Evolutionary conservation across 2,329 filamentous ascomycete species (phyloP).

Genomic region (Arthroderma sp.): DNA sequence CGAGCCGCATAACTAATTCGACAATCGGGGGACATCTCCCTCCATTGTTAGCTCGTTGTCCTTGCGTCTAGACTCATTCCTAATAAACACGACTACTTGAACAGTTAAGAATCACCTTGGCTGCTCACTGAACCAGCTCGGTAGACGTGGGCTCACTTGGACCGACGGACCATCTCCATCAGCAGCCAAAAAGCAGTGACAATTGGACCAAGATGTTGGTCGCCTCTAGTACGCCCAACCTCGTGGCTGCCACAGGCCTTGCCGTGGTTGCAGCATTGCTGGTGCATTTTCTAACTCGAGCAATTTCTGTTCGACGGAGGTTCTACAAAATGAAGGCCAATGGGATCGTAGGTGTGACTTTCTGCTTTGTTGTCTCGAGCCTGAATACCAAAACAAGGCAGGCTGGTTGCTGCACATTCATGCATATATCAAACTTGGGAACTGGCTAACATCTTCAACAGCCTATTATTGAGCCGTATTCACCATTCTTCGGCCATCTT

Average conservation of each 20-base stretch:
- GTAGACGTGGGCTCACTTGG: too few relatives aligned
- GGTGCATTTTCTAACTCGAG: neutral
- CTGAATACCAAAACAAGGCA: neutral
- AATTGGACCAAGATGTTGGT: neutral
- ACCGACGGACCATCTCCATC: neutral
- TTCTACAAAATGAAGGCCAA: conserved; percentile 7
- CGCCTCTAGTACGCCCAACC: neutral
- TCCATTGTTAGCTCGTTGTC: too few relatives aligned
- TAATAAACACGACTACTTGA: too few relatives aligned
- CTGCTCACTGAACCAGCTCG: too few relatives aligned
- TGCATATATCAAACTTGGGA: neutral
- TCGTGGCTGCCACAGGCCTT: neutral
- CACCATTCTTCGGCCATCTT: neutral
- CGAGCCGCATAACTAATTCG: too few relatives aligned
- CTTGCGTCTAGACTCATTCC: too few relatives aligned
- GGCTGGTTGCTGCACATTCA: neutral
- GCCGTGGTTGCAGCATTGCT: neutral
- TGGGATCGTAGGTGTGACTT: conserved; percentile 2
- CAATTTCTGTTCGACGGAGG: neutral
- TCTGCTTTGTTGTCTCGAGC: neutral
- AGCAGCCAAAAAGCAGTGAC: neutral
- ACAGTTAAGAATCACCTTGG: too few relatives aligned
- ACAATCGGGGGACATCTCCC: too few relatives aligned
- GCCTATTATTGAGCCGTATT: conserved; percentile 2
- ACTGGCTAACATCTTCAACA: neutral